Evolutionary conservation across 2,329 filamentous ascomycete genomes (phyloP).

Genomic region (Waltergamsia citrina): DNA sequence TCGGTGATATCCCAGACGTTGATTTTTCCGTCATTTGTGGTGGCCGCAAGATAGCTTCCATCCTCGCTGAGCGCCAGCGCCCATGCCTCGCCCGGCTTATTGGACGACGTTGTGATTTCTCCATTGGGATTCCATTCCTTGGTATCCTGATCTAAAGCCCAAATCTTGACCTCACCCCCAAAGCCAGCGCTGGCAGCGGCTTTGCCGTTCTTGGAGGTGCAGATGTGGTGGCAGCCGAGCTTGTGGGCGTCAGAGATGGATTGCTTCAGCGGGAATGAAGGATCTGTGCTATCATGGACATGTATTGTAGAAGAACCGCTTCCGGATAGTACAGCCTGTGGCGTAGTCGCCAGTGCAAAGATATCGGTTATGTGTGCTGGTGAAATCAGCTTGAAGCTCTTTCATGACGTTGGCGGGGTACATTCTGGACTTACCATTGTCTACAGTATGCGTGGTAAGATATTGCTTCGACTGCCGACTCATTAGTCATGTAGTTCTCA

Average conservation of each 20-base stretch:
- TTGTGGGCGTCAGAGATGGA: slow-evolving; percentile 73
- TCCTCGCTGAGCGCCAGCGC: slow-evolving; percentile 77
- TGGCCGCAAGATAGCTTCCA: slow-evolving; percentile 76
- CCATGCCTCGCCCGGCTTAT: slow-evolving; percentile 69
- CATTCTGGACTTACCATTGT: slow-evolving; percentile 54
- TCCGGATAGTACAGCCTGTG: slow-evolving; percentile 66
- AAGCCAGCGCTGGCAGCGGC: slow-evolving; percentile 81
- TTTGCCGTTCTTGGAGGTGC: slow-evolving; percentile 57
- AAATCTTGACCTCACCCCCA: slow-evolving; percentile 78
- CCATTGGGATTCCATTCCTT: slow-evolving; percentile 37
- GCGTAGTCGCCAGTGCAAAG: slow-evolving; percentile 71
- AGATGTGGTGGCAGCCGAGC: slow-evolving; percentile 85
- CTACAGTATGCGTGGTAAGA: slow-evolving; percentile 82
- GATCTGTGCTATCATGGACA: slow-evolving; percentile 63
- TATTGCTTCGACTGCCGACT: slow-evolving; percentile 89
- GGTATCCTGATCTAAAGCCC: slow-evolving; percentile 52
- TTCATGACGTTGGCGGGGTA: slow-evolving; percentile 14
- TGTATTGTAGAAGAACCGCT: slow-evolving; percentile 78
- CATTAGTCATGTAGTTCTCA: slow-evolving; percentile 3
- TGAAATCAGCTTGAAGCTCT: slow-evolving; percentile 9
- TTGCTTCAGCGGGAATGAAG: slow-evolving; percentile 70
- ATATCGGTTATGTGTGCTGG: slow-evolving; percentile 77
- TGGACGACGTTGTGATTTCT: slow-evolving; percentile 31
- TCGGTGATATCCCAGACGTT: slow-evolving; percentile 73
- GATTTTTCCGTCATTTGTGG: slow-evolving; percentile 78